Conservation (phyloP, 306 rosid species). For the Vachellia pachyceras region DNA sequence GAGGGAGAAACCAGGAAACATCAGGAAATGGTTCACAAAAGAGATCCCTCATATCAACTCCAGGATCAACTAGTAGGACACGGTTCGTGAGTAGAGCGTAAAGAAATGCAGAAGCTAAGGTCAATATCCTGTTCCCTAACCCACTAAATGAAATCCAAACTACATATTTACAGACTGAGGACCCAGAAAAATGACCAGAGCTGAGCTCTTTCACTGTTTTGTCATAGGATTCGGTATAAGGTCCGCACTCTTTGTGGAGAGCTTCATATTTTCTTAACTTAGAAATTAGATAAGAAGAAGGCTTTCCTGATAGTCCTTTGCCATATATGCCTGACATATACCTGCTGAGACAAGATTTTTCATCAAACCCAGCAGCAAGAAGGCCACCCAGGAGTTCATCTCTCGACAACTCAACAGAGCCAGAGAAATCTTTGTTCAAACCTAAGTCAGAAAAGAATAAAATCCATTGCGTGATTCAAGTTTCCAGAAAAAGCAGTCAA, state of each 20-base stretch:
- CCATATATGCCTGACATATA: conserved; percentile 55
- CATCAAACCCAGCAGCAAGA: conserved; percentile 61
- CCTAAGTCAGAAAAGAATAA: conserved; percentile 39
- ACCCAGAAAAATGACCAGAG: conserved; percentile 47
- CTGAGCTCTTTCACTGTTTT: conserved; percentile 58
- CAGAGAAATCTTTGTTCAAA: conserved; percentile 39
- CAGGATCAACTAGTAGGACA: conserved; percentile 75
- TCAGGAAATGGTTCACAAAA: conserved; percentile 82
- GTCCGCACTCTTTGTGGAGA: conserved; percentile 70
- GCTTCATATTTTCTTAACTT: conserved; percentile 67
- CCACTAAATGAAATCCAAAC: conserved; percentile 79
- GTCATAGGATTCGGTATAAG: conserved; percentile 63
- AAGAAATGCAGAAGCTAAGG: conserved; percentile 71
- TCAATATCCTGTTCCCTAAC: conserved; percentile 73
- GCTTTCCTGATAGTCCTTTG: conserved; percentile 48
- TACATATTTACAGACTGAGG: conserved; percentile 61
- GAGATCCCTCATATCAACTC: conserved; percentile 67
- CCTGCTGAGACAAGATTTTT: conserved; percentile 68
- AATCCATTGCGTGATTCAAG: conserved; percentile 29
- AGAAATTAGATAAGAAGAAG: conserved; percentile 66
- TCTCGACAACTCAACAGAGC: conserved; percentile 38
- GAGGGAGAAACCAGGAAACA: conserved; percentile 70
- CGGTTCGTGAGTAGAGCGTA: conserved; percentile 79
- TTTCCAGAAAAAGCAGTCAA: neutral
- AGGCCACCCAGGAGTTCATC: conserved; percentile 64